phyloP scores from a whole-genome alignment of 2,329 filamentous ascomycete genomes.

The Leptographium lundbergii region DNA sequence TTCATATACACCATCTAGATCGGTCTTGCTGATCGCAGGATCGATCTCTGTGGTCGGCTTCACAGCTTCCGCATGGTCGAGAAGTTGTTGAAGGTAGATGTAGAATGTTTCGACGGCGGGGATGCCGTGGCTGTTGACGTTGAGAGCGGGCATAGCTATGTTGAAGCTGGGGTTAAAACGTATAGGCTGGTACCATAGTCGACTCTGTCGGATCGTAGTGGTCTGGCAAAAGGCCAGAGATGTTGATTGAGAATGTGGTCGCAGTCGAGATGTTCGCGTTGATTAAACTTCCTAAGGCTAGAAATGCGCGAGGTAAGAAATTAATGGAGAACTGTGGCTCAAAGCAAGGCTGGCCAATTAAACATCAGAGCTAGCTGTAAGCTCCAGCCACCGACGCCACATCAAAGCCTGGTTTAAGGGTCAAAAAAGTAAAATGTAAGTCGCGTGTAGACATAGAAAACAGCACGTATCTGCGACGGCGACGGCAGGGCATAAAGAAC shows the following conservation, averaged over 20 bases:
- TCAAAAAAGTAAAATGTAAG: not conserved
- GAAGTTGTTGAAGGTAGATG: slow-evolving; percentile 40
- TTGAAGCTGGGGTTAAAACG: not conserved
- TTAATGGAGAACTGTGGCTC: not conserved
- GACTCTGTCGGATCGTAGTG: not conserved
- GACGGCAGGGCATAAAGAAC: not conserved
- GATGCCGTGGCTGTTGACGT: slow-evolving; percentile 33
- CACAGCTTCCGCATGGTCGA: slow-evolving; percentile 43
- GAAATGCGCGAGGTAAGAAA: not conserved
- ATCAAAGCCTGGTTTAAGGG: not conserved
- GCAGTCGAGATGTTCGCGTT: not conserved
- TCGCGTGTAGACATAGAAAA: not conserved
- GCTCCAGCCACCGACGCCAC: slow-evolving; percentile 4
- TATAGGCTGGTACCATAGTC: not conserved
- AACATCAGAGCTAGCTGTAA: too few relatives aligned
- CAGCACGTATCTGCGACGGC: not conserved
- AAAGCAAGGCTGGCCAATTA: slow-evolving; percentile 11
- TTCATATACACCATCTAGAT: slow-evolving; percentile 40
- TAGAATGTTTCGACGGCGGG: slow-evolving; percentile 40
- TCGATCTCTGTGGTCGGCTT: slow-evolving; percentile 55
- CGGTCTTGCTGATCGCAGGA: slow-evolving; percentile 58
- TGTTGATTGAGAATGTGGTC: not conserved
- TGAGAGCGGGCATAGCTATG: slow-evolving; percentile 36
- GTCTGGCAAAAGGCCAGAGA: too few relatives aligned
- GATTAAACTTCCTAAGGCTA: not conserved